These are phyloP conservation scores for Medicago truncatula DNA, from an alignment of 306 rosid genomes.

Conservation along the genomic window MtrunA17r5.0-ANR NC_053043.1:3464501-3465000, in stretches of 20 bases:
- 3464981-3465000: conserved; percentile 20
- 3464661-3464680: neutral
- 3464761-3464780: conserved; percentile 74
- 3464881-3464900: neutral
- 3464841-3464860: neutral
- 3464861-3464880: neutral
- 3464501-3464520: conserved; percentile 75
- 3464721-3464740: conserved; percentile 92
- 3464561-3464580: conserved; percentile 79
- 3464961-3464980: conserved; percentile 35
- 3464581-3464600: conserved; percentile 94
- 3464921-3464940: neutral
- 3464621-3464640: conserved; percentile 43
- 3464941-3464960: too few species aligned
- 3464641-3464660: conserved; percentile 24
- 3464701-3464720: conserved; percentile 96
- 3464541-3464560: conserved; percentile 89
- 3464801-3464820: neutral
- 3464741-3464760: conserved; percentile 98
- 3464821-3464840: neutral
- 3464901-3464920: neutral
- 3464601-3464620: conserved; percentile 69
- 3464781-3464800: conserved; percentile 21
- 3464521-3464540: conserved; percentile 87
- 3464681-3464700: conserved; percentile 38